Evolutionary conservation across 2,329 filamentous ascomycete genomes (phyloP), one percentile per base, ranked within the genome.

Genomic region (Dactylellina drechsleri): DNA sequence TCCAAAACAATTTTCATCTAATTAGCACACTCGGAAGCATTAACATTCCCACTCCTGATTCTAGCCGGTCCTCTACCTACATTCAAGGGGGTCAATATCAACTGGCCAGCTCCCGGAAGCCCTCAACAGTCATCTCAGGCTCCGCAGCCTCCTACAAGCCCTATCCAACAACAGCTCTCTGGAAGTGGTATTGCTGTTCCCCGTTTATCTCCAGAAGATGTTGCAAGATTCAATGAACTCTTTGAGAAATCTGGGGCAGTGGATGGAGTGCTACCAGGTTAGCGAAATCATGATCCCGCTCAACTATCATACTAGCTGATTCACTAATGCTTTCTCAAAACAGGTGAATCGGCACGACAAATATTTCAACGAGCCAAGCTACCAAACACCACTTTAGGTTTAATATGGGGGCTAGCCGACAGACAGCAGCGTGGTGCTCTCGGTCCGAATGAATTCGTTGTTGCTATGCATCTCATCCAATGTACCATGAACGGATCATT

Each of bases 391-490:
- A 87, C 91, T 10, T 86, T 99, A 36, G 93, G 93, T n/a, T 89
- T 91, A 78, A 97, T 99, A 84, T 99, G 95, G 95, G 93, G 91
- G 79, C 86, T 99, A 76, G 91, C 93, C 20, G 95, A 99, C 81
- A 95, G 92, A 0, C 93, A 97, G 82, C 93, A 97, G 83, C 89
- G 93, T 62, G 95, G 95, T 59, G 89, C 91, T 36, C 86, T 99
- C 41, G 91, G 93, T 70, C 86, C 90, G 79, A 94, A 93, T 13
- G 95, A 98, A 80, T 99, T 99, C 81, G 91, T 97, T 80, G 96
- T 99, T 80, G 95, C 95, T 53, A 99, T 99, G 95, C 95, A 99
- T 82, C 85, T 99, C 75, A 86, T 99, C 76, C 94, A 92, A 13
- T 97, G 93, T 12, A 92, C 92, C 83, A 97, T 96, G 85, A 91